Percentiles rank a stretch among this genome's conserved stretches.
These are phyloP conservation scores for Ascochyta fabae DNA, from an alignment of 2,329 filamentous ascomycete species.

Conservation along the genomic window DNA sequence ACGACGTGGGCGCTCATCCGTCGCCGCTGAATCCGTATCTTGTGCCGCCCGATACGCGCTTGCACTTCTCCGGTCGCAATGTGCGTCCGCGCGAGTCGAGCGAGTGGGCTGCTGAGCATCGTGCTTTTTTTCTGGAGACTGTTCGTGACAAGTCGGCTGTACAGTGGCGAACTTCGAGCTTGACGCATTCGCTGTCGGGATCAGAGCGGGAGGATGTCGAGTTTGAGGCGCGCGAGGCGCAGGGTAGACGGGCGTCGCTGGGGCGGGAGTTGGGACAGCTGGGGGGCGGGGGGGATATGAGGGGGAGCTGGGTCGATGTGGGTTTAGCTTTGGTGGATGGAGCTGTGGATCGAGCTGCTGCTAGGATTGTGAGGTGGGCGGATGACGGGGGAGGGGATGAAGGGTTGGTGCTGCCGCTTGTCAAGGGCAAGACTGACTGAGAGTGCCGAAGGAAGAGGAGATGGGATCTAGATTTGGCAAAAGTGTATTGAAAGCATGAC, in stretches of 20 bases:
- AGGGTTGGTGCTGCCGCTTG: constrained; percentile 29
- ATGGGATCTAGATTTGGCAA: not conserved
- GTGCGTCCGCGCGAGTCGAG: not conserved
- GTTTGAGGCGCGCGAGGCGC: constrained; percentile 2
- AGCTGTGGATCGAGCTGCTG: constrained; percentile 26
- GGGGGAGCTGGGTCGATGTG: constrained; percentile 25
- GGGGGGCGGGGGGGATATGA: not conserved
- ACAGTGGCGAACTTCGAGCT: not conserved
- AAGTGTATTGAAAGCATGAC: not conserved
- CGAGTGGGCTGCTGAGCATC: constrained; percentile 11
- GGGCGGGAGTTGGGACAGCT: not conserved
- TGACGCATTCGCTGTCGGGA: not conserved
- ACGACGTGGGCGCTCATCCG: not conserved
- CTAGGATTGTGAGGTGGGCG: constrained; percentile 31
- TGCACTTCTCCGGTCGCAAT: not conserved
- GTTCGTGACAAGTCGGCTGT: not conserved
- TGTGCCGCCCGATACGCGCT: not conserved
- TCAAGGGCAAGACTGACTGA: constrained; percentile 13
- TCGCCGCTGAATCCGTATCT: constrained; percentile 9
- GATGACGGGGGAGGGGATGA: constrained; percentile 31
- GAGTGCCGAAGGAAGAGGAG: not conserved
- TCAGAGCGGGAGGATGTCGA: constrained; percentile 3
- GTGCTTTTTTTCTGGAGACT: not conserved
- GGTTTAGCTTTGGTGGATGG: constrained; percentile 30
- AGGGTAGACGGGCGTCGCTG: not conserved